Evolutionary conservation across 202 grass and related monocot genomes (phyloP).

Genomic region (Panicum virgatum): DNA sequence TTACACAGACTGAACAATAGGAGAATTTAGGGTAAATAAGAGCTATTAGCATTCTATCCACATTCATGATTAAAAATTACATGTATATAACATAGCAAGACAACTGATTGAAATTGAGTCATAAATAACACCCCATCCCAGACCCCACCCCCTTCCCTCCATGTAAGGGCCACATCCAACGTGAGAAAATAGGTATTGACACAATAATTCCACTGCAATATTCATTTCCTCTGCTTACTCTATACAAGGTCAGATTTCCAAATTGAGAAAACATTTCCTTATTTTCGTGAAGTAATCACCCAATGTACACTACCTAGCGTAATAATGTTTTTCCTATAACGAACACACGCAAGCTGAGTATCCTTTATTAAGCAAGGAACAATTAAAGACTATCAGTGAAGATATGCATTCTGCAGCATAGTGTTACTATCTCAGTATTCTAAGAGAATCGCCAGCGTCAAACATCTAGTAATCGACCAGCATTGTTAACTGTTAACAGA

Average conservation of each 20-base stretch:
- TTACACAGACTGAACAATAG: not conserved
- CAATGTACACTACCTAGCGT: too few relatives aligned
- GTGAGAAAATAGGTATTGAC: not conserved
- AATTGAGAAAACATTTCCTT: not conserved
- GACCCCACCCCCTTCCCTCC: too few relatives aligned
- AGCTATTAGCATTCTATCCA: not conserved
- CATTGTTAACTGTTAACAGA: not conserved
- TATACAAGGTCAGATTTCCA: not conserved
- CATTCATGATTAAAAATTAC: not conserved
- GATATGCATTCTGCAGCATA: not conserved
- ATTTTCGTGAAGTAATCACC: not conserved
- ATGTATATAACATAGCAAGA: not conserved
- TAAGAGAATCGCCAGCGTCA: not conserved
- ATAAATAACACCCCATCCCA: too few relatives aligned
- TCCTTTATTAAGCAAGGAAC: not conserved
- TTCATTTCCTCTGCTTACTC: not conserved
- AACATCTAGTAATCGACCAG: not conserved
- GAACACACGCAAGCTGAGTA: not conserved
- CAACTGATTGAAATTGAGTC: not conserved
- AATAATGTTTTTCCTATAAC: not conserved
- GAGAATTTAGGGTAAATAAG: not conserved
- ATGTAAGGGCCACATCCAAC: not conserved
- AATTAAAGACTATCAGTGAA: not conserved
- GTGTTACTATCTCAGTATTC: not conserved
- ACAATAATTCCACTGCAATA: not conserved